These are phyloP conservation scores for Raphidocelis subcapitata DNA, from an alignment of 139 green algal species.

Conservation along the genomic window DNA sequence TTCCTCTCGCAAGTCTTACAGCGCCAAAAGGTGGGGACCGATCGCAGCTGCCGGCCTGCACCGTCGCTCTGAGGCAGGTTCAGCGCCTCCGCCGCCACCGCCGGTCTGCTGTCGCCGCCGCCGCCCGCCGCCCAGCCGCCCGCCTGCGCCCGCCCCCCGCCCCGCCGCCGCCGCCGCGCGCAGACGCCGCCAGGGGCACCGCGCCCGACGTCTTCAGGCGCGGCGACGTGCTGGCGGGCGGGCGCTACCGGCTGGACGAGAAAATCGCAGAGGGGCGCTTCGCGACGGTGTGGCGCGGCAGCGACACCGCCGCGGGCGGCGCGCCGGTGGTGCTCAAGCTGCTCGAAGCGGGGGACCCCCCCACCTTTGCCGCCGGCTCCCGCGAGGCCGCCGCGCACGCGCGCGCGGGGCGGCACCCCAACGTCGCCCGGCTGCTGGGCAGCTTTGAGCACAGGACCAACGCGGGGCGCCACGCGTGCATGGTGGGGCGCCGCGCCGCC, in stretches of 20 bases:
- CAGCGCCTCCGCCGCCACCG: too few relatives aligned
- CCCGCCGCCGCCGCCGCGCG: background rate
- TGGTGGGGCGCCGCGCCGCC: conserved; percentile 4
- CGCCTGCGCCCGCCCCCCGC: too few relatives aligned
- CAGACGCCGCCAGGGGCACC: background rate
- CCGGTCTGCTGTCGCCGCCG: too few relatives aligned
- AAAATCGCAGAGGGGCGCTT: conserved; percentile 16
- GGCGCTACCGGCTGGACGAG: background rate
- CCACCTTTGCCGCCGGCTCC: conserved; percentile 5
- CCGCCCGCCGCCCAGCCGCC: too few relatives aligned
- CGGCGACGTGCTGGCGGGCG: background rate
- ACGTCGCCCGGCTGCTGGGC: conserved; percentile 21
- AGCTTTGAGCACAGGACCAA: conserved; percentile 21
- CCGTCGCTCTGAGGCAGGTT: too few relatives aligned
- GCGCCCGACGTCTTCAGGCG: conserved; percentile 4
- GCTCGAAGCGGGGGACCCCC: conserved; percentile 15
- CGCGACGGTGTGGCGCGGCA: conserved; percentile 12
- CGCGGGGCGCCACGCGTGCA: conserved; percentile 12
- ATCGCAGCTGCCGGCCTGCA: too few relatives aligned
- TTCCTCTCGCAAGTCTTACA: too few relatives aligned
- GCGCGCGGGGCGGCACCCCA: background rate
- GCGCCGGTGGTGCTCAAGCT: conserved; percentile 17
- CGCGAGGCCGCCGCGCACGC: conserved; percentile 18
- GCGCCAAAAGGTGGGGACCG: too few relatives aligned
- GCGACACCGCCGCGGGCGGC: background rate